These are phyloP conservation scores for Schoenoplectus tabernaemontani DNA, from an alignment of 202 grass and related monocot species.

Conservation along the genomic window DNA sequence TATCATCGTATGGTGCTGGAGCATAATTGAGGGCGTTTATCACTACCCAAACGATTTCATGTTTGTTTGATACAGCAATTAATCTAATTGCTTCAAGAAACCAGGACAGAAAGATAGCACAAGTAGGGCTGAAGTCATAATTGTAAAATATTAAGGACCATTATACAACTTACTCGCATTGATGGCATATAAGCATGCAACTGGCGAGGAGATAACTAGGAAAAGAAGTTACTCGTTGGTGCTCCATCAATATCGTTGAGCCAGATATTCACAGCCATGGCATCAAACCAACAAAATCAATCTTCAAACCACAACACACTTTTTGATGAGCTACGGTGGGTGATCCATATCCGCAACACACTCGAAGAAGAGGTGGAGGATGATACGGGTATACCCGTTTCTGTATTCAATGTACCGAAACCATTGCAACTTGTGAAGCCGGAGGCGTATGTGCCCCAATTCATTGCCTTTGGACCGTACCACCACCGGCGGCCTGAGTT, in stretches of 20 bases:
- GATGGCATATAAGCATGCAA: neutral
- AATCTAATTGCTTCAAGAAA: neutral
- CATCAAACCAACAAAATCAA: slow-evolving; percentile 12
- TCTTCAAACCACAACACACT: slow-evolving; percentile 1
- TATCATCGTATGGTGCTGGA: too few species aligned
- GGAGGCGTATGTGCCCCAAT: slow-evolving; percentile 61
- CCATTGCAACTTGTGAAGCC: slow-evolving; percentile 44
- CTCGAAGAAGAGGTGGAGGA: slow-evolving; percentile 43
- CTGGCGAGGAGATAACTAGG: neutral
- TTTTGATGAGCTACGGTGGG: slow-evolving; percentile 76
- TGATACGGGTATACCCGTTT: slow-evolving; percentile 47
- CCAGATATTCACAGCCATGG: neutral
- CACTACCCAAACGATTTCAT: too few species aligned
- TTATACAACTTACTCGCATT: neutral
- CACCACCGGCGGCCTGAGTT: slow-evolving; percentile 76
- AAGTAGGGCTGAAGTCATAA: neutral
- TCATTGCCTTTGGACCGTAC: slow-evolving; percentile 69
- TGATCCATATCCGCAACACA: slow-evolving; percentile 47
- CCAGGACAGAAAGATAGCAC: neutral
- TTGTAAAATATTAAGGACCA: neutral
- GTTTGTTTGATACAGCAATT: neutral
- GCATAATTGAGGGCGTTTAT: too few species aligned
- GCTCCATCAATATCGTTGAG: neutral
- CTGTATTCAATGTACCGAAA: slow-evolving; percentile 67
- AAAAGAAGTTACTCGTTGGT: neutral